phyloP scores from a whole-genome alignment of 2,329 filamentous ascomycete genomes.

The Colletotrichum sp. region DNA sequence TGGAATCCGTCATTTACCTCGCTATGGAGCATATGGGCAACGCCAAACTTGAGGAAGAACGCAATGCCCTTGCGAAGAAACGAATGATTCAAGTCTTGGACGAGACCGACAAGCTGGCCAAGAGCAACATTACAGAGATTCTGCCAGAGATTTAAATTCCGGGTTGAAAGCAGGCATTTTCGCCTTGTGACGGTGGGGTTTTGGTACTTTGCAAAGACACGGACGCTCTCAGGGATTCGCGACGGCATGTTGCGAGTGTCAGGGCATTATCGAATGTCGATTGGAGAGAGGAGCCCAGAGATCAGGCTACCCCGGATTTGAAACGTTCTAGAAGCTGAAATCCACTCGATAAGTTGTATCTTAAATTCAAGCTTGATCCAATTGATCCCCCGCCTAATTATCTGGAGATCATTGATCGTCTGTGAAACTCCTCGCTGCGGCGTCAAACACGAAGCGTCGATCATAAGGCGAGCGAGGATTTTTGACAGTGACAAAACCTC shows the following conservation, averaged over 20 bases:
- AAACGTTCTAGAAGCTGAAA: neutral
- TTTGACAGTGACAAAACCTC: neutral
- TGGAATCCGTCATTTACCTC: conserved; percentile 39
- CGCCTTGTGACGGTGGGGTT: neutral
- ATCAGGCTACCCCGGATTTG: neutral
- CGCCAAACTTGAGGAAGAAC: conserved; percentile 9
- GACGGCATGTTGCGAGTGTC: neutral
- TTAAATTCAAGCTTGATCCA: neutral
- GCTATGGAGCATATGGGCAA: conserved; percentile 39
- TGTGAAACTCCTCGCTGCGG: neutral
- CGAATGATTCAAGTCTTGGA: conserved; percentile 31
- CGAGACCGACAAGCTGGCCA: conserved; percentile 30
- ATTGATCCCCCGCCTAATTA: neutral
- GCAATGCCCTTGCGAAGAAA: conserved; percentile 16
- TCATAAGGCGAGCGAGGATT: neutral
- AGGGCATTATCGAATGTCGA: neutral
- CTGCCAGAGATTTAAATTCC: conserved; percentile 21
- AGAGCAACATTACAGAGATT: conserved; percentile 33
- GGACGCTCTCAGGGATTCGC: neutral
- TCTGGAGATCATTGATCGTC: neutral
- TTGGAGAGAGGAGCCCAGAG: neutral
- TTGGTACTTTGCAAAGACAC: neutral
- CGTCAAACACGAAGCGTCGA: neutral
- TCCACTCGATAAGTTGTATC: neutral
- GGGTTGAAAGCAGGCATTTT: neutral